These are phyloP conservation scores for Hansfordia pulvinata DNA, from an alignment of 2,329 filamentous ascomycete species.

Conservation along the genomic window DNA sequence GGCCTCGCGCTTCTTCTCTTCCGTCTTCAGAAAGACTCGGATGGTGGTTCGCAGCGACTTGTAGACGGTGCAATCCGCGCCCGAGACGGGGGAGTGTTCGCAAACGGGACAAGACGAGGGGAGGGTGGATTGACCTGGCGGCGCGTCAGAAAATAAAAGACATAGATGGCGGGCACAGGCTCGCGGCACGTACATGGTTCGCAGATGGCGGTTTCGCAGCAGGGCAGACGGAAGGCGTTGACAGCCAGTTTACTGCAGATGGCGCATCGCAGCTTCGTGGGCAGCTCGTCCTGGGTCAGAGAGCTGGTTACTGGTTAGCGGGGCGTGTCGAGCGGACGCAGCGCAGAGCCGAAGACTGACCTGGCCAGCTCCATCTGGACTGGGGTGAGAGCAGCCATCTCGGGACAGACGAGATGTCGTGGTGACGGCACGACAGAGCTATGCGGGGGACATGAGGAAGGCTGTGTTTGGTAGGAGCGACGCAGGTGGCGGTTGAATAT, in stretches of 20 bases:
- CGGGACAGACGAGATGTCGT: conserved; percentile 1
- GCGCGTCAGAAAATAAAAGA: conserved; percentile 7
- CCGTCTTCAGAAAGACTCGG: conserved; percentile 78
- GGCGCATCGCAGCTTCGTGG: conserved; percentile 91
- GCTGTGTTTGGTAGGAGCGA: background rate
- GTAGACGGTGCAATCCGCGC: conserved; percentile 76
- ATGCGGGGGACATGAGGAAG: background rate
- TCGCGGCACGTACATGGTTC: conserved; percentile 66
- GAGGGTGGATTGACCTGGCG: conserved; percentile 58
- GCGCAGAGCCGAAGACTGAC: conserved; percentile 19
- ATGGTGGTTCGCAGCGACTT: conserved; percentile 88
- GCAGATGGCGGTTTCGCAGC: conserved; percentile 92
- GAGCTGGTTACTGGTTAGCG: conserved; percentile 37
- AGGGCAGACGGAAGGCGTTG: conserved; percentile 83
- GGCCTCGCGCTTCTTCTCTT: conserved; percentile 77
- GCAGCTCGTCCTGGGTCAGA: conserved; percentile 70
- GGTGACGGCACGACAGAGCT: background rate
- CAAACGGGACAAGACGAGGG: conserved; percentile 80
- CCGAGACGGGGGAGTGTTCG: conserved; percentile 77
- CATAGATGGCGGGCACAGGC: background rate
- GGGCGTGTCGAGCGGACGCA: background rate
- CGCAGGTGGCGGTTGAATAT: background rate
- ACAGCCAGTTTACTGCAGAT: conserved; percentile 84
- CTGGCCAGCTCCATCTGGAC: conserved; percentile 46
- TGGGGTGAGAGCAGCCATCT: conserved; percentile 24